Conservation (phyloP, 805 yeast genomes). For the Lipomyces mesembrius region DNA sequence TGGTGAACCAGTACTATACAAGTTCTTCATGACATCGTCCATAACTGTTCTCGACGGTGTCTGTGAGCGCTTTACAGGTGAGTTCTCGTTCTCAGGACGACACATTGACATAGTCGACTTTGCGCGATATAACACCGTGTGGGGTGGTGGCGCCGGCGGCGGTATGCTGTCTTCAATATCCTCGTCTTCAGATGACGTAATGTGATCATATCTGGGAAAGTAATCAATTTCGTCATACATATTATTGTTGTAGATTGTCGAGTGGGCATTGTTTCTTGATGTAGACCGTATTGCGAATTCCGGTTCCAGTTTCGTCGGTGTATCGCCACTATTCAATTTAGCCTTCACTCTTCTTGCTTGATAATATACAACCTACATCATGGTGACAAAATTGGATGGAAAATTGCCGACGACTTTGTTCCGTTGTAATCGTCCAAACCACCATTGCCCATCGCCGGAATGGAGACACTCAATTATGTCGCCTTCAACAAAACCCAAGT, state of each 20-base stretch:
- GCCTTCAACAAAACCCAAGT: conserved; percentile 91
- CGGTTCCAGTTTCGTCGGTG: neutral
- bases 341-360: neutral
- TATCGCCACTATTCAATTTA: neutral
- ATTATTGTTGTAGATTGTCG: neutral
- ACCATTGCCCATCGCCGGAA: conserved; percentile 87
- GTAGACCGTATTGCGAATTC: neutral
- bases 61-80: conserved; percentile 37
- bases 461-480: conserved; percentile 84
- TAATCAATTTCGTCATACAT: neutral
- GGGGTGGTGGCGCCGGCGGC: conserved; percentile 49
- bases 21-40: conserved; percentile 44
- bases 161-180: conserved; percentile 20
- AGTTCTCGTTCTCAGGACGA: conserved; percentile 2
- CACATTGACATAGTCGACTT: conserved; percentile 25
- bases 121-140: conserved; percentile 37
- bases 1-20: conserved; percentile 38
- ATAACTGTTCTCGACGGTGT: conserved; percentile 46
- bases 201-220: neutral
- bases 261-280: neutral
- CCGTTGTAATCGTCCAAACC: conserved; percentile 80
- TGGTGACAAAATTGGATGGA: conserved; percentile 82
- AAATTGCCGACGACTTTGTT: conserved; percentile 83
- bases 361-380: conserved; percentile 45
- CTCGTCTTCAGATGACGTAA: neutral